Base-by-base conservation (phyloP, 139 green algal genomes). In the Ettlia oleoabundans region DNA sequence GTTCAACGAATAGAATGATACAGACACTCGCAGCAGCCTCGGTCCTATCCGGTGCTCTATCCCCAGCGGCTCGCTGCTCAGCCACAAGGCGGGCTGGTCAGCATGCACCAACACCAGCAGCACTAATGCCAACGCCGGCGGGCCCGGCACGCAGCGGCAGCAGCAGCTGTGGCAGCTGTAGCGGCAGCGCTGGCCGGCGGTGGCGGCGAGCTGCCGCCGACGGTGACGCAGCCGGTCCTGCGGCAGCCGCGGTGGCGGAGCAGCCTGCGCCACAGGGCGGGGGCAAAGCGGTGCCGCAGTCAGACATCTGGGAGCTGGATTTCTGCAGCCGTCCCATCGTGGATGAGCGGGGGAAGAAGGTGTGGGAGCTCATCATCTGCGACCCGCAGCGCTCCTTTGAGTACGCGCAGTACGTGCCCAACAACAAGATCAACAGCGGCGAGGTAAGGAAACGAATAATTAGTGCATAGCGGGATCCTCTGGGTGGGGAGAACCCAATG, bases 311-410 rank as follows among this genome's bases (percentile, higher is more conserved):
- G 95, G 93, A 99, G 80, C 87, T 99, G 24, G 97, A 99, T 82
- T 99, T 99, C 72, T 99, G 94, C 86, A 98, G 94, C 3, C 88
- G 97, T 8, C 97, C 97, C 8, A 89, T 99, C 41, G 71, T 99
- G 42, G 97, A 99, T 75, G 96, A 98, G 73, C 87, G 96, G 3
- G 94, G 94, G 61, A 99, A 99, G 90, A 98, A 98, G 77, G 88
- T 97, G n/a, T 99, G 97, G 97, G 96, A 99, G 92, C 94, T 99
- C 52, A 85, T 99, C 0, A 91, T 99, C 7, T 98, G 92, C 83
- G 90, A 96, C 82, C 82, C 93, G 2, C 84, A 94, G 47, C 86
- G 97, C 42, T 92, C 58, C 22, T 98, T 98, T 42, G 87, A 97
- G 86, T 95, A 97, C 80, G 89, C 95, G 9, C 87, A 96, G 81